phyloP scores from a whole-genome alignment of 2,329 filamentous ascomycete species.

The Eurotiales sp. region DNA sequence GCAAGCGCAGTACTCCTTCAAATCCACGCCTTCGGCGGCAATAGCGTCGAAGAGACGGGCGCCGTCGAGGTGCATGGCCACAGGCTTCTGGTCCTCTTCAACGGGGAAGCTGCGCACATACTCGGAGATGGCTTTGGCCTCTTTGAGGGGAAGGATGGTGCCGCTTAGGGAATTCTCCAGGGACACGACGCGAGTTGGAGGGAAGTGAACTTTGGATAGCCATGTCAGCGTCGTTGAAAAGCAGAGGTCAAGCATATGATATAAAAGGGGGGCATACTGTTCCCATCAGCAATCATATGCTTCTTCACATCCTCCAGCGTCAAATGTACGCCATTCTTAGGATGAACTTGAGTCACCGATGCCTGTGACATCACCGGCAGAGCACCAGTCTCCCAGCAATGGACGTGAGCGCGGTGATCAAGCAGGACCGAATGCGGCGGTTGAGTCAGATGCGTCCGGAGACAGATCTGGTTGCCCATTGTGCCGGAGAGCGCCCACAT shows the following conservation, averaged over 20 bases:
- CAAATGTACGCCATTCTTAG: conserved; percentile 31
- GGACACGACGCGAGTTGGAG: conserved; percentile 28
- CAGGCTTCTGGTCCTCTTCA: conserved; percentile 20
- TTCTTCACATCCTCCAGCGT: conserved; percentile 33
- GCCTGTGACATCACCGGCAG: conserved; percentile 30
- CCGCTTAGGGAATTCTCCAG: conserved; percentile 29
- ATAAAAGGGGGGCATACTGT: conserved; percentile 18
- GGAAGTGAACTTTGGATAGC: conserved; percentile 21
- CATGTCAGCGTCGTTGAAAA: background rate
- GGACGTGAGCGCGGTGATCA: conserved; percentile 33
- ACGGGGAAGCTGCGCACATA: conserved; percentile 25
- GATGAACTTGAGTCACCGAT: conserved; percentile 25
- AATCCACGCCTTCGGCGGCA: conserved; percentile 21
- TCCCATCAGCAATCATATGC: conserved; percentile 24
- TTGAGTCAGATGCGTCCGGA: conserved; percentile 30
- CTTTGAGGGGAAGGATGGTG: conserved; percentile 25
- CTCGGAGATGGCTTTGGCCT: conserved; percentile 27
- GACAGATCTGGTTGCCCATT: conserved; percentile 39
- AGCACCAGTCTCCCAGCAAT: conserved; percentile 29
- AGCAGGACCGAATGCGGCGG: conserved; percentile 33
- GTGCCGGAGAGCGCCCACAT: conserved; percentile 35
- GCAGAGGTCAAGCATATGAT: background rate
- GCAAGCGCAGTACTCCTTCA: conserved; percentile 28
- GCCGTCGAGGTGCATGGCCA: conserved; percentile 31
- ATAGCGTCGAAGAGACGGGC: conserved; percentile 29